Evolutionary conservation across 495 filamentous ascomycete species (phyloP).

Genomic region (Xylaria longipes): DNA sequence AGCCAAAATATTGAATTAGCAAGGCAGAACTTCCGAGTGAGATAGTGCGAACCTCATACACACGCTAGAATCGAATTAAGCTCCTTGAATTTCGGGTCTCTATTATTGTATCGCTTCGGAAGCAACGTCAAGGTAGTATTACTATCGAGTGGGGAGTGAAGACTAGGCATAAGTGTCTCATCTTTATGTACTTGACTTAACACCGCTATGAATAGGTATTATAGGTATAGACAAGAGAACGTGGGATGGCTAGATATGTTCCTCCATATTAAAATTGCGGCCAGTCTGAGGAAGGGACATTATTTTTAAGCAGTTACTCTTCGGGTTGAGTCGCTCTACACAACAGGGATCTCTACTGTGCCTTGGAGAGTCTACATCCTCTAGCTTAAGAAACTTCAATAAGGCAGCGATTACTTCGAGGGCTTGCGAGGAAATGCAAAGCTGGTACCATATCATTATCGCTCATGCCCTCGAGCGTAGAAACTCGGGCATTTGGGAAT

Average conservation of each 20-base stretch:
- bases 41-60: not conserved
- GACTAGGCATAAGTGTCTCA: not conserved
- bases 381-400: slow-evolving; percentile 38
- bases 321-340: not conserved
- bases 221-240: not conserved
- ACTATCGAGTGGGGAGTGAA: not conserved
- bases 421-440: slow-evolving; percentile 52
- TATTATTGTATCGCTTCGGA: not conserved
- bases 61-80: not conserved
- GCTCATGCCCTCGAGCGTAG: slow-evolving; percentile 47
- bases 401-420: slow-evolving; percentile 53
- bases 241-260: too few species aligned
- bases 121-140: not conserved
- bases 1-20: not conserved
- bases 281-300: too few species aligned
- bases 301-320: not conserved
- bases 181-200: not conserved
- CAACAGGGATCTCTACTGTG: too few species aligned
- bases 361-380: not conserved
- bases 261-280: not conserved
- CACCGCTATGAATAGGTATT: too few species aligned
- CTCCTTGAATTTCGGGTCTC: not conserved
- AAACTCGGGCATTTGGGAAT: slow-evolving; percentile 40
- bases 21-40: not conserved
- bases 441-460: slow-evolving; percentile 52